Conservation (phyloP, 1,139 yeast genomes). For the Nakaseomyces uthaithaninus region DNA sequence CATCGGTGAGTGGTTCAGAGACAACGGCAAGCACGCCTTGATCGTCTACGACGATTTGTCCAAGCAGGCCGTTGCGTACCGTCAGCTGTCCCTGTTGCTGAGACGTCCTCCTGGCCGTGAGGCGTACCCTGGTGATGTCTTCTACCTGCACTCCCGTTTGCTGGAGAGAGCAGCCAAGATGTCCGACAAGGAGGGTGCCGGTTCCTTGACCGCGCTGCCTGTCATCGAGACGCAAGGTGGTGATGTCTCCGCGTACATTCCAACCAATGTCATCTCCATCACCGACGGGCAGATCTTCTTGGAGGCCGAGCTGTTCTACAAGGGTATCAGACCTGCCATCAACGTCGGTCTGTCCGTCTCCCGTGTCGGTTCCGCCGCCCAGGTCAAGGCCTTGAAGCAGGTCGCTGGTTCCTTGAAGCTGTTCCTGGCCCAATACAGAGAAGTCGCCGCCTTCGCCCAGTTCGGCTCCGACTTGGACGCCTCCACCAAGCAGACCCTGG, state of each 20-base stretch:
- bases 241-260: constrained; percentile 97
- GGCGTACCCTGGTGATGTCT: constrained; percentile 96
- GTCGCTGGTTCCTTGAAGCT: constrained; percentile 99
- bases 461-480: constrained; percentile 99
- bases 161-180: constrained; percentile 97
- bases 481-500: constrained; percentile 97
- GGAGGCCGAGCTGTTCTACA: constrained; percentile 99
- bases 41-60: constrained; percentile 97
- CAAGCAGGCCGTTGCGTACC: constrained; percentile 99
- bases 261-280: constrained; percentile 94
- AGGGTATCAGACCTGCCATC: constrained; percentile 99
- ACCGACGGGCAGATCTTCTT: constrained; percentile 97
- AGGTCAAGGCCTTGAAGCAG: constrained; percentile 99
- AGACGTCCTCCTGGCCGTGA: constrained; percentile 98
- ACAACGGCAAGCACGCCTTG: constrained; percentile 96
- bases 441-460: constrained; percentile 99
- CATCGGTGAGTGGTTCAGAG: constrained; percentile 99
- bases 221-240: constrained; percentile 98
- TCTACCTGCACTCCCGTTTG: constrained; percentile 93
- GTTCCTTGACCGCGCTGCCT: constrained; percentile 94
- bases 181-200: constrained; percentile 83
- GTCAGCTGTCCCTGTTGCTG: constrained; percentile 95
- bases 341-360: constrained; percentile 99
- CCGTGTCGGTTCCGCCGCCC: constrained; percentile 99
- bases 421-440: constrained; percentile 99